Percentiles rank a stretch among this genome's conserved stretches.
Evolutionary conservation across 1,284 basidiomycete species (phyloP).

Genomic region (Acaromyces ingoldii): DNA sequence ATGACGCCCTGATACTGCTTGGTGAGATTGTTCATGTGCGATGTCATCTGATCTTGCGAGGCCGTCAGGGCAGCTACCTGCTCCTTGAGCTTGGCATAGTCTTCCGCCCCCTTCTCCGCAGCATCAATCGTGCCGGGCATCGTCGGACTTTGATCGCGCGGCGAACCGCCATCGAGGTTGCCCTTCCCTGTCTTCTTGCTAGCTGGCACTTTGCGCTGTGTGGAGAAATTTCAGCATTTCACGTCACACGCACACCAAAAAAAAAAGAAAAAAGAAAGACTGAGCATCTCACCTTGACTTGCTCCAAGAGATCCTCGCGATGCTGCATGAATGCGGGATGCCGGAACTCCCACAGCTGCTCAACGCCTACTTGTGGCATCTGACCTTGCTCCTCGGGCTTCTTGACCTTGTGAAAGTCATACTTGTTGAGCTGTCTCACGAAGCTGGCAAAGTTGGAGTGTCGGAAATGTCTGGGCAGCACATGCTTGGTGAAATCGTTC

Average conservation of each 20-base stretch:
- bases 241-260: too few relatives aligned
- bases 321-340: constrained; percentile 73
- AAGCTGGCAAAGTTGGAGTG: constrained; percentile 84
- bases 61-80: constrained; percentile 34
- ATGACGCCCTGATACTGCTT: constrained; percentile 71
- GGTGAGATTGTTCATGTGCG: constrained; percentile 61
- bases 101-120: constrained; percentile 23
- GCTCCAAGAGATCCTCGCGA: constrained; percentile 79
- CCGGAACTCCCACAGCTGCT: constrained; percentile 79
- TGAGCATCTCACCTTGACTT: constrained; percentile 63
- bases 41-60: constrained; percentile 42
- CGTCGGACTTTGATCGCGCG: constrained; percentile 23
- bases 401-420: constrained; percentile 89
- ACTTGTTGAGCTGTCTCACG: constrained; percentile 81
- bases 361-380: constrained; percentile 59
- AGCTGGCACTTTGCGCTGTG: constrained; percentile 72
- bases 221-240: neutral
- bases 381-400: constrained; percentile 65
- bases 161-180: constrained; percentile 3
- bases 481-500: constrained; percentile 92
- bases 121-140: constrained; percentile 16
- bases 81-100: constrained; percentile 32
- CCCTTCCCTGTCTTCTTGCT: constrained; percentile 54
- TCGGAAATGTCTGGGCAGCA: constrained; percentile 90
- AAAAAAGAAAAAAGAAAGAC: too few relatives aligned